Evolutionary conservation across 257 asterid genomes (phyloP).

Genomic region (Solanum microdontum): DNA sequence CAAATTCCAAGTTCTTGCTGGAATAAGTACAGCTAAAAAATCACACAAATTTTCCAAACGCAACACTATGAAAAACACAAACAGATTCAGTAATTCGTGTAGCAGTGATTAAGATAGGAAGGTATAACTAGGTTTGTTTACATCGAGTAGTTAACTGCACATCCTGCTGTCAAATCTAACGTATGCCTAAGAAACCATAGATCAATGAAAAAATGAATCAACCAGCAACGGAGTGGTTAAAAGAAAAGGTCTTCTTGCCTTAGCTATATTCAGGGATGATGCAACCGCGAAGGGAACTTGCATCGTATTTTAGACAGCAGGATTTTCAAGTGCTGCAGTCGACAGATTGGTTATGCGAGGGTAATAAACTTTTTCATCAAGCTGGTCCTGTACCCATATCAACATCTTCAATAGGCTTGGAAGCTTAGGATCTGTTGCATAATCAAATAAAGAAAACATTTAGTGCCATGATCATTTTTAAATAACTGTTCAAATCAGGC

Average conservation of each 20-base stretch:
- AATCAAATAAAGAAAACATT: not conserved
- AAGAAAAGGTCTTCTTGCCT: not conserved
- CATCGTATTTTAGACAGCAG: constrained; percentile 30
- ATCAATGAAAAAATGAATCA: not conserved
- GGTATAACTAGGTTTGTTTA: not conserved
- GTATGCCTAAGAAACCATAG: not conserved
- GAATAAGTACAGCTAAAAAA: not conserved
- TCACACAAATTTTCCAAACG: not conserved
- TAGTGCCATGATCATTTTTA: not conserved
- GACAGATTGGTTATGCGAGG: constrained; percentile 65
- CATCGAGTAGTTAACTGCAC: not conserved
- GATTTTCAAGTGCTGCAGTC: constrained; percentile 69
- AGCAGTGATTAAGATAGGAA: not conserved
- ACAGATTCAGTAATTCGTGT: not conserved
- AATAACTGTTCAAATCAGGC: not conserved
- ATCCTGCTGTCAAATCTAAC: not conserved
- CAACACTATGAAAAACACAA: not conserved
- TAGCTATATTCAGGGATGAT: not conserved
- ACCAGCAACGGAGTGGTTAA: not conserved
- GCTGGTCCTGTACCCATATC: constrained; percentile 69
- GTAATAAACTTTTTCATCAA: constrained; percentile 60
- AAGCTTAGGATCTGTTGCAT: constrained; percentile 75
- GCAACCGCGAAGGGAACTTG: not conserved
- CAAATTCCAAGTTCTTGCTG: not conserved
- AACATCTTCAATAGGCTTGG: constrained; percentile 79